Conservation (phyloP, 345 rosid genomes). For the Salix exigua region DNA sequence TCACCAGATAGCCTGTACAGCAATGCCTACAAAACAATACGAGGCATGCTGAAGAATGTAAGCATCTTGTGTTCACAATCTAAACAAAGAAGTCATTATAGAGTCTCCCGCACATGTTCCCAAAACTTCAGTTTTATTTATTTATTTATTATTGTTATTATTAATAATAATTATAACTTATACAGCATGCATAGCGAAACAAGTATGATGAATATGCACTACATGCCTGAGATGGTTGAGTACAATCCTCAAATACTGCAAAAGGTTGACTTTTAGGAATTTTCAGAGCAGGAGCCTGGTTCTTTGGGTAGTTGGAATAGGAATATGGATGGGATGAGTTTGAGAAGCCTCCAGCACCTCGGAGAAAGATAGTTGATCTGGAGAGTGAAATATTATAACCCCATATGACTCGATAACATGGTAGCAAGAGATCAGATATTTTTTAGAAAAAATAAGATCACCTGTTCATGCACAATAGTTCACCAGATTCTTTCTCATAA, state of each 20-base stretch:
- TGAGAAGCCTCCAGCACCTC: conserved; percentile 96
- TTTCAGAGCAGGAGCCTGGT: conserved; percentile 53
- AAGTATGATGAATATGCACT: background rate
- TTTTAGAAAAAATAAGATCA: conserved; percentile 24
- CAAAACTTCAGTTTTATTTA: background rate
- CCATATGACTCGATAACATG: conserved; percentile 7
- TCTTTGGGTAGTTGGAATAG: conserved; percentile 60
- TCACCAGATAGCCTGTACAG: conserved; percentile 92
- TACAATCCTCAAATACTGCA: conserved; percentile 58
- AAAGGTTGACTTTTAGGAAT: conserved; percentile 64
- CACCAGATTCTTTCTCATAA: conserved; percentile 66
- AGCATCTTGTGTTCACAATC: background rate
- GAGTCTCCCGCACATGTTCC: background rate
- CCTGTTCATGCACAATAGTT: conserved; percentile 76
- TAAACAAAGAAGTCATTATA: too few relatives aligned
- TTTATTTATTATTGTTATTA: too few relatives aligned
- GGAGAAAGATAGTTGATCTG: conserved; percentile 59
- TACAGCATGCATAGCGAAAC: background rate
- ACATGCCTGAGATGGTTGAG: conserved; percentile 84
- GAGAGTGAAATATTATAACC: conserved; percentile 14
- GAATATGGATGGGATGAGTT: conserved; percentile 62
- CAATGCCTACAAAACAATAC: conserved; percentile 59
- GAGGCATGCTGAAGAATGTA: background rate
- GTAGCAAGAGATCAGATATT: conserved; percentile 4
- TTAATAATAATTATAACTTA: too few relatives aligned